phyloP scores from a whole-genome alignment of 768 basidiomycete genomes.

The Lactarius psammicola region DNA sequence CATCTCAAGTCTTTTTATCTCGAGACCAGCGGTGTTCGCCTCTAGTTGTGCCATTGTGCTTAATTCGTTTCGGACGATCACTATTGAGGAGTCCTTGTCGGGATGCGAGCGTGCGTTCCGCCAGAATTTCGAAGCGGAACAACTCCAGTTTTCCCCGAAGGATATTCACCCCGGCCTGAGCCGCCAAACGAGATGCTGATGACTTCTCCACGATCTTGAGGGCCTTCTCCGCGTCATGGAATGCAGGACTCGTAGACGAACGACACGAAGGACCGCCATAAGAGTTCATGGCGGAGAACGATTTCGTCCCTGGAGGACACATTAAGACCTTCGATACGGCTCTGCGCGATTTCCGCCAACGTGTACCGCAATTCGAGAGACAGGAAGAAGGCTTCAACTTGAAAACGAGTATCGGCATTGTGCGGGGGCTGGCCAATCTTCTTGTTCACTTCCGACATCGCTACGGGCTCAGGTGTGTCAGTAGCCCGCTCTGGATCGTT shows the following conservation, averaged over 20 bases:
- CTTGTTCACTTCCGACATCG: slow-evolving; percentile 33
- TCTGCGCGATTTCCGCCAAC: slow-evolving; percentile 36
- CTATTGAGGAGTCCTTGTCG: slow-evolving; percentile 1
- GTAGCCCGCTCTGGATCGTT: slow-evolving; percentile 28
- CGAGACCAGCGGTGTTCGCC: background rate
- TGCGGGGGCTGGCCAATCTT: slow-evolving; percentile 39
- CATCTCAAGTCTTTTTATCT: background rate
- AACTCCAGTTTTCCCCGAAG: slow-evolving; percentile 34
- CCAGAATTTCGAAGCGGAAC: slow-evolving; percentile 31
- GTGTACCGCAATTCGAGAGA: slow-evolving; percentile 39
- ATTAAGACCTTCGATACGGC: slow-evolving; percentile 29
- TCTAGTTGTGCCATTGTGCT: background rate
- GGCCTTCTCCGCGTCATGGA: slow-evolving; percentile 32
- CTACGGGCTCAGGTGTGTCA: slow-evolving; percentile 33
- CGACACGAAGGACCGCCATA: slow-evolving; percentile 30
- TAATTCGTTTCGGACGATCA: background rate
- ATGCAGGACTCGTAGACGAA: slow-evolving; percentile 34
- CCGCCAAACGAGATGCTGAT: slow-evolving; percentile 34
- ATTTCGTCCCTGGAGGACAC: slow-evolving; percentile 7
- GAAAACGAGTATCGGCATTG: slow-evolving; percentile 38
- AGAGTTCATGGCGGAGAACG: slow-evolving; percentile 16
- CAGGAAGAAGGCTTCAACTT: slow-evolving; percentile 38
- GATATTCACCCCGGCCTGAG: slow-evolving; percentile 28
- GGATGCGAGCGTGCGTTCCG: slow-evolving; percentile 15
- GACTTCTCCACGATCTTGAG: slow-evolving; percentile 30